Evolutionary conservation across 169 alveolate genomes (phyloP), one percentile per base, ranked within the genome.

Genomic region (Blepharisma undulans): DNA sequence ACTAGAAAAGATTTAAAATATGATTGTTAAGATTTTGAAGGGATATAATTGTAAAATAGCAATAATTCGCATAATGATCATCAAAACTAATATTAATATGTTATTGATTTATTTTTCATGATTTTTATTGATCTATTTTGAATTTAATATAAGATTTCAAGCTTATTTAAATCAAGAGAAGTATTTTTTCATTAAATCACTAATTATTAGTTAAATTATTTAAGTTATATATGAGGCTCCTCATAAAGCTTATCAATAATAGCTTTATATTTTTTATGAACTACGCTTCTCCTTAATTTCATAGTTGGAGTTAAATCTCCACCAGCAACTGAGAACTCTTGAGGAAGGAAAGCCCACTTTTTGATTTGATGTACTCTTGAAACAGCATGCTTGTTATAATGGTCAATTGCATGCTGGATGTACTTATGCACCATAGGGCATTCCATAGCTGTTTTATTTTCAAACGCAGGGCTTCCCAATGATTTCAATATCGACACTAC

Each of bases 221-320:
- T 29, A 84, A 84, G 16, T 76, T 84, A 84, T 81, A 90, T 33
- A 94, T 91, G 22, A 90, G 97, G 92, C 6, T 92, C 94, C 59
- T 59, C 84, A 84, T 97, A 97, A 87, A 97, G 90, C n/a, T 92
- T 84, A 22, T 96, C 98, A 59, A 97, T 94, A 21, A 89, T 32
- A 27, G 48, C 92, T 21, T 30, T 74, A 79, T 92, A 95, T 74
- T 93, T 96, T 84, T 93, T 61, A 14, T 86, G 90, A 22, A 96
- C 97, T 12, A 96, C 94, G 36, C 91, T 93, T 84, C 98, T 93
- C 84, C 95, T 95, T 33, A 97, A 84, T 90, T 97, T 97, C 77
- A 96, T 27, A 48, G 98, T 97, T 29, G 98, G 97, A 33, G 98
- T 97, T 66, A 97, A 84, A 74, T 97, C 98, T 25, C 98, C 98